Evolutionary conservation across 2,329 filamentous ascomycete genomes (phyloP), one percentile per base, ranked within the genome.

Genomic region (Colletotrichum gloeosporioides): DNA sequence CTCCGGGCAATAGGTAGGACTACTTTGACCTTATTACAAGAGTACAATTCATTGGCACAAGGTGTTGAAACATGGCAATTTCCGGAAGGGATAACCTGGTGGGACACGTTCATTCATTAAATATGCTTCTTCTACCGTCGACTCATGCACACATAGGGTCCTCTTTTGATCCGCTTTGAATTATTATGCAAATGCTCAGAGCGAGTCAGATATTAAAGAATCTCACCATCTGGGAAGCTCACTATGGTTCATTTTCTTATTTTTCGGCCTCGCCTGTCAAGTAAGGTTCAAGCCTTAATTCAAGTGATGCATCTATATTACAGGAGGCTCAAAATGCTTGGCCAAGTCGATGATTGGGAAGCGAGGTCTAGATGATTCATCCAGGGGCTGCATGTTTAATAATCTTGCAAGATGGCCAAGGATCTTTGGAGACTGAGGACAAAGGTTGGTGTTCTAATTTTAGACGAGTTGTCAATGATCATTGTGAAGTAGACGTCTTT

Each of bases 81-180:
- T 49, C 44, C 44, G n/a, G 9, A 8, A 22, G 6, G 44, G 44
- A 13, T 13, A 13, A 22, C 10, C 10, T 22, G 10, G 44, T 8
- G 10, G 18, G 44, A 49, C 18, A 12, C 44, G 18, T 49, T 1
- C 18, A 22, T 49, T 49, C n/a, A 49, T 49, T 22, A n/a, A 49
- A 49, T 4, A 49, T 49, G 10, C 9, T 49, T 22, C n/a, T 22
- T 22, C n/a, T 22, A 3, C 44, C 18, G n/a, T 5, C 18, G 18
- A 22, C 44, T 22, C 6, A 44, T 44, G 9, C n/a, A 1, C 4
- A 1, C 1, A 44, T 18, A n/a, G 2, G n/a, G 2, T n/a, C 39
- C 44, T n/a, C 12, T n/a, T 49, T 49, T 22, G 22, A 49, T 49
- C 39, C 18, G 39, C 39, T 6, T 6, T 4, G 39, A 10, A 49